Evolutionary conservation across 2,329 filamentous ascomycete species (phyloP).

Genomic region (Fonsecaea pedrosoi): DNA sequence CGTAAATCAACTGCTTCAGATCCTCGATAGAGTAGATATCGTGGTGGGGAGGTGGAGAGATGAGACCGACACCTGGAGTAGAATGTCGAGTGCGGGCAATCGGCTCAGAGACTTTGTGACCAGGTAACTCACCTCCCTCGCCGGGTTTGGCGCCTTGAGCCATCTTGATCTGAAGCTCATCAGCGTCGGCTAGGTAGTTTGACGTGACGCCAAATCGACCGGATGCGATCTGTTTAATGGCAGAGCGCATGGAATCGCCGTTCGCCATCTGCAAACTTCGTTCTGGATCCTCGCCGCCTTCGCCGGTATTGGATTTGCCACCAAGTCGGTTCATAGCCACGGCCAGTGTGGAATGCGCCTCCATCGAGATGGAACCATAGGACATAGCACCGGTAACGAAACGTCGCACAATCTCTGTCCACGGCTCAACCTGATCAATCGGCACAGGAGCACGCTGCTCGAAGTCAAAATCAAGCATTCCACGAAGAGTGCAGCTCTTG

Average conservation of each 20-base stretch:
- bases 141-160: conserved; percentile 97
- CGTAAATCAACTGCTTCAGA: conserved; percentile 96
- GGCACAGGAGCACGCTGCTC: conserved; percentile 83
- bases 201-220: conserved; percentile 96
- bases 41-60: conserved; percentile 94
- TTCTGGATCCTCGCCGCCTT: conserved; percentile 95
- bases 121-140: conserved; percentile 95
- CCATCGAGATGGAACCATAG: conserved; percentile 98
- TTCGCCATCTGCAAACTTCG: conserved; percentile 85
- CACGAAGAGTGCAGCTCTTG: conserved; percentile 93
- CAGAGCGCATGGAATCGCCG: conserved; percentile 94
- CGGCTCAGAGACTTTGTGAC: conserved; percentile 93
- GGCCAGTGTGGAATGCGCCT: conserved; percentile 93
- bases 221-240: conserved; percentile 96
- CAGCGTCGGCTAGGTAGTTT: conserved; percentile 90
- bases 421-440: conserved; percentile 96
- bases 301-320: conserved; percentile 96
- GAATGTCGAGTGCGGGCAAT: conserved; percentile 96
- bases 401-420: conserved; percentile 95
- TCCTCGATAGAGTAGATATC: conserved; percentile 99
- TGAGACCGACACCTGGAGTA: conserved; percentile 92
- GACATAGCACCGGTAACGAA: conserved; percentile 99
- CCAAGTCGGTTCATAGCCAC: conserved; percentile 97
- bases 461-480: conserved; percentile 94
- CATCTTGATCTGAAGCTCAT: conserved; percentile 99